Percentiles rank a stretch among this genome's conserved stretches.
phyloP scores from a whole-genome alignment of 2,329 filamentous ascomycete genomes.

The Salinomyces thailandicus region DNA sequence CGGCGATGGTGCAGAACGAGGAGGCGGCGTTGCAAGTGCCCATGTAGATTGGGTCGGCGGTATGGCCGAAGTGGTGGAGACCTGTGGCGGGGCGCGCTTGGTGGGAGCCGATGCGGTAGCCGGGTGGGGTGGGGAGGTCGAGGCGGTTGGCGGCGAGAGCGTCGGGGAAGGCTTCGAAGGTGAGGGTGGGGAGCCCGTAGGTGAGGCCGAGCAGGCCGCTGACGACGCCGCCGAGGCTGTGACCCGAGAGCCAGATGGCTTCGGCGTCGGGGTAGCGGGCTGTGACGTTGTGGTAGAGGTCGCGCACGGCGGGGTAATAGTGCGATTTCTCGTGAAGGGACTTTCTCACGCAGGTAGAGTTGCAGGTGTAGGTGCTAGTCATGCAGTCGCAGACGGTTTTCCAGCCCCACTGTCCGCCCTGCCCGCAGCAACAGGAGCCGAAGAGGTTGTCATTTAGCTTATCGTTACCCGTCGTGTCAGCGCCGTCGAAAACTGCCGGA shows the following conservation, averaged over 20 bases:
- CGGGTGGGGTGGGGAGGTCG: conserved; percentile 76
- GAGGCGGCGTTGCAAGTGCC: conserved; percentile 86
- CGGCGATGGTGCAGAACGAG: conserved; percentile 78
- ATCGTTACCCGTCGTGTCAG: conserved; percentile 92
- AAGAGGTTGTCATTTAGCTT: conserved; percentile 97
- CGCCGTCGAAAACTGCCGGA: conserved; percentile 87
- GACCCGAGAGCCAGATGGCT: conserved; percentile 73
- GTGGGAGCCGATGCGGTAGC: conserved; percentile 55
- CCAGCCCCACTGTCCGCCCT: conserved; percentile 84
- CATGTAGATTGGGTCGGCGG: conserved; percentile 89
- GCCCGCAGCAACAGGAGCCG: conserved; percentile 94
- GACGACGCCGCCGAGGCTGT: conserved; percentile 84
- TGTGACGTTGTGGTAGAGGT: conserved; percentile 87
- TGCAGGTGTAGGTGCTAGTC: conserved; percentile 76
- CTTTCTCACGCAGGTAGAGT: conserved; percentile 74
- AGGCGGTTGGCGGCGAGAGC: conserved; percentile 75
- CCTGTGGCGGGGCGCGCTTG: conserved; percentile 65
- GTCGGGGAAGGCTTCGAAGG: conserved; percentile 87
- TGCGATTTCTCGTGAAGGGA: conserved; percentile 71
- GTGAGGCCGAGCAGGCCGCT: conserved; percentile 82
- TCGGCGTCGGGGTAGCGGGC: conserved; percentile 74
- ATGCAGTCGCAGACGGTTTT: conserved; percentile 90
- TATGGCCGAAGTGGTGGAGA: conserved; percentile 85
- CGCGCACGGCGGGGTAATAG: conserved; percentile 81
- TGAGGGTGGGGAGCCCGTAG: conserved; percentile 81